Evolutionary conservation across 1,139 yeast genomes (phyloP).

Genomic region (Blastobotrys apis): DNA sequence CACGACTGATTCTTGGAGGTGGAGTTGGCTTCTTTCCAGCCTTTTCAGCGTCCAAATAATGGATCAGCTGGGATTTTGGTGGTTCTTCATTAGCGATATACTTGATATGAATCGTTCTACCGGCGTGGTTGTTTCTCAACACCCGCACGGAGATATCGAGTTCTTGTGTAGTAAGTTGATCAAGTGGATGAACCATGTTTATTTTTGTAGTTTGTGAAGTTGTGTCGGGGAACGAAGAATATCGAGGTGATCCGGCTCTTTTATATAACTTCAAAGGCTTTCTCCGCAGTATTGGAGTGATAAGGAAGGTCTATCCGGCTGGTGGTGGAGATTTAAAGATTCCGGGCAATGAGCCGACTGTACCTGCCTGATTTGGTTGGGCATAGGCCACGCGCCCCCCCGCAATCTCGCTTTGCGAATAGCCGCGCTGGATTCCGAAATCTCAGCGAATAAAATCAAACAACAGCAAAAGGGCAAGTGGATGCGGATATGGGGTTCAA

Average conservation of each 20-base stretch:
- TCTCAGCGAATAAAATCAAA: neutral
- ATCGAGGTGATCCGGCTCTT: too few relatives aligned
- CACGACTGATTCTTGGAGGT: slow-evolving; percentile 55
- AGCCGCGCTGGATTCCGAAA: too few relatives aligned
- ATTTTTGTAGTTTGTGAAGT: neutral
- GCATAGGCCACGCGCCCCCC: too few relatives aligned
- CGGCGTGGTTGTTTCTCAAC: slow-evolving; percentile 46
- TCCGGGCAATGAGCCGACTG: too few relatives aligned
- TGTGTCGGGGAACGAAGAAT: too few relatives aligned
- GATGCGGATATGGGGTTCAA: too few relatives aligned
- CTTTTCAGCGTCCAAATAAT: slow-evolving; percentile 65
- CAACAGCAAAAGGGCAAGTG: neutral
- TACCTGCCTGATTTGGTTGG: neutral
- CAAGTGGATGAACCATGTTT: slow-evolving; percentile 46
- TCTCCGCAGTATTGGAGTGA: too few relatives aligned
- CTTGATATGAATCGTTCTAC: slow-evolving; percentile 57
- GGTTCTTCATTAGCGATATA: slow-evolving; percentile 76
- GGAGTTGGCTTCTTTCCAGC: slow-evolving; percentile 53
- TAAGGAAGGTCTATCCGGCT: neutral
- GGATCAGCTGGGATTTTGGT: slow-evolving; percentile 70
- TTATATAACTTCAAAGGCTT: too few relatives aligned
- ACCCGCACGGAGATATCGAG: slow-evolving; percentile 53
- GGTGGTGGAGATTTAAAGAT: too few relatives aligned
- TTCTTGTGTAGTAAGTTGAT: slow-evolving; percentile 63
- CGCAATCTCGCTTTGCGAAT: too few relatives aligned